These are phyloP conservation scores for Yarrowia sp. DNA, from an alignment of 805 yeast species.

Conservation along the genomic window DNA sequence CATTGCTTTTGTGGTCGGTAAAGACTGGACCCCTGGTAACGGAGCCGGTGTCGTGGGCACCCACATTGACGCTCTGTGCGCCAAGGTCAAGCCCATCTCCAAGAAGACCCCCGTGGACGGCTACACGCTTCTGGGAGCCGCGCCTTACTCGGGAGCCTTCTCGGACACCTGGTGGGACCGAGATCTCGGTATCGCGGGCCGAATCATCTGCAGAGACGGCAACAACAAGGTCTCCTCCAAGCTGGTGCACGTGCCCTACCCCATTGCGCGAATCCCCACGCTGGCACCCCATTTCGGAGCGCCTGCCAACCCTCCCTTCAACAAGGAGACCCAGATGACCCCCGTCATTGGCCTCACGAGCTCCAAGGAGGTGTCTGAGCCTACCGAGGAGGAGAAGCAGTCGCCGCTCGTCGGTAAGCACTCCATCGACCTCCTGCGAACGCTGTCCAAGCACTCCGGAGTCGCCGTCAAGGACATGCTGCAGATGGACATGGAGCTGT, in stretches of 20 bases:
- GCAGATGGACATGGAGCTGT: conserved; percentile 77
- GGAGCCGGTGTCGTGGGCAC: conserved; percentile 68
- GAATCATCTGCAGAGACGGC: conserved; percentile 60
- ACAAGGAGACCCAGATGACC: conserved; percentile 74
- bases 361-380: conserved; percentile 51
- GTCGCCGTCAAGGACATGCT: conserved; percentile 65
- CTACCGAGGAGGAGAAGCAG: conserved; percentile 64
- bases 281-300: conserved; percentile 84
- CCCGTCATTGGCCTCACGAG: conserved; percentile 70
- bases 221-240: conserved; percentile 45
- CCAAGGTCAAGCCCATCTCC: conserved; percentile 73
- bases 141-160: conserved; percentile 79
- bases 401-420: conserved; percentile 73
- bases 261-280: conserved; percentile 76
- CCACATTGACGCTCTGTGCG: conserved; percentile 73
- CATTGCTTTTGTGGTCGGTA: conserved; percentile 74
- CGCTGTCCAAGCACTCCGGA: conserved; percentile 64
- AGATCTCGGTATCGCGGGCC: conserved; percentile 82
- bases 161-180: conserved; percentile 77
- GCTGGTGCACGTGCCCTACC: conserved; percentile 48
- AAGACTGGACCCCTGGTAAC: conserved; percentile 65
- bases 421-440: conserved; percentile 67
- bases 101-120: conserved; percentile 68
- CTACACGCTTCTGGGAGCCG: conserved; percentile 75
- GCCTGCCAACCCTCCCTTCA: conserved; percentile 68